Conservation (phyloP, 768 basidiomycete species). For the Lactifluus piperatus region DNA sequence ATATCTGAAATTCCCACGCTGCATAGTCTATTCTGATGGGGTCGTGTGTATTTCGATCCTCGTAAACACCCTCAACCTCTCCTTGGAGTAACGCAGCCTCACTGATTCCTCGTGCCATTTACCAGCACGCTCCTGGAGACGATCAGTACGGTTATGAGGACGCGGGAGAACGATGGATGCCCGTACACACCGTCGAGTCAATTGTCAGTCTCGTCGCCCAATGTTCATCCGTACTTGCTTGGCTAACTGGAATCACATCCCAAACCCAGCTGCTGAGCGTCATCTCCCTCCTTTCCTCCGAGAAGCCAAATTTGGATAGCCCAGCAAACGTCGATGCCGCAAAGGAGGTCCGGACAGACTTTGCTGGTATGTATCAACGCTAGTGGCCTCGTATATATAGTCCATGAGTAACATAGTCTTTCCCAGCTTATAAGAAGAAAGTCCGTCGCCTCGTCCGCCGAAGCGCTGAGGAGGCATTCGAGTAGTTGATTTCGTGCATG, state of each 20-base stretch:
- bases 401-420: constrained; percentile 20
- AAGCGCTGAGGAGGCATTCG: constrained; percentile 85
- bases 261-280: constrained; percentile 77
- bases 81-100: constrained; percentile 7
- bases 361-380: constrained; percentile 37
- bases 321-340: constrained; percentile 97
- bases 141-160: constrained; percentile 98
- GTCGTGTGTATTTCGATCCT: constrained; percentile 95
- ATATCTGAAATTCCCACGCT: not conserved
- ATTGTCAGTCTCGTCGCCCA: constrained; percentile 49
- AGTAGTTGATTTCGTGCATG: constrained; percentile 30
- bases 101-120: not conserved
- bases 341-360: constrained; percentile 67
- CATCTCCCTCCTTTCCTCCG: constrained; percentile 89
- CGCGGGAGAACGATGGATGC: constrained; percentile 95
- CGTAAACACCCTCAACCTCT: constrained; percentile 32
- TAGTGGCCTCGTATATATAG: not conserved
- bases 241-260: not conserved
- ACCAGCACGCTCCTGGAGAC: constrained; percentile 86
- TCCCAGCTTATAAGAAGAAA: constrained; percentile 85
- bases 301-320: constrained; percentile 85
- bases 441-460: constrained; percentile 80
- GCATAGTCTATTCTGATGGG: constrained; percentile 83
- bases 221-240: not conserved
- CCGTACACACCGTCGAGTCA: constrained; percentile 93